phyloP scores from a whole-genome alignment of 164 flowering plant species.

The Hamamelis virginiana region DNA sequence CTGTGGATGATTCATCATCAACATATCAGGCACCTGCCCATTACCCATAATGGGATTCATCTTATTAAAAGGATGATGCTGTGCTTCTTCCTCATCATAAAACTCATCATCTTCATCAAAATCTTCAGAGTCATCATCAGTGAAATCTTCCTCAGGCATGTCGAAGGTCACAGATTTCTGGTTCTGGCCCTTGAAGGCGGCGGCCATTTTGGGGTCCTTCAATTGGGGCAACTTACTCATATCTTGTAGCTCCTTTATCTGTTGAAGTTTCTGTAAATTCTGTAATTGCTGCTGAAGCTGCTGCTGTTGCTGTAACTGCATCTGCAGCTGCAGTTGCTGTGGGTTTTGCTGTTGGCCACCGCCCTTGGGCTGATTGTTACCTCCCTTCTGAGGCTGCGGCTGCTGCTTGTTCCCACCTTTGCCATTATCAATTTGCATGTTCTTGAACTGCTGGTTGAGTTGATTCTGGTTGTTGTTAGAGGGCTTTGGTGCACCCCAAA shows the following conservation, averaged over 20 bases:
- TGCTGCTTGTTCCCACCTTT: constrained; percentile 37
- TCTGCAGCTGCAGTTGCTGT: constrained; percentile 22
- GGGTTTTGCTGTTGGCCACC: constrained; percentile 28
- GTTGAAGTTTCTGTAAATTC: constrained; percentile 55
- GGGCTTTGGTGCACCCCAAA: constrained; percentile 70
- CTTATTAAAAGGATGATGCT: constrained; percentile 31
- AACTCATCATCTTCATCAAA: constrained; percentile 36
- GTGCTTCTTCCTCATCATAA: constrained; percentile 52
- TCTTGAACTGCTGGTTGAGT: constrained; percentile 59
- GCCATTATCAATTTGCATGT: constrained; percentile 62
- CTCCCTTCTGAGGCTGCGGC: constrained; percentile 38
- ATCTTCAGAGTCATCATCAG: constrained; percentile 22
- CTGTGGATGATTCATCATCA: constrained; percentile 32
- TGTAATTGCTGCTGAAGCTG: constrained; percentile 44
- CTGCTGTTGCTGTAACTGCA: constrained; percentile 14
- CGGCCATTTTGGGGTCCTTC: constrained; percentile 54
- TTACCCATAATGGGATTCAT: constrained; percentile 43
- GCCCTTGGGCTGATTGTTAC: constrained; percentile 32
- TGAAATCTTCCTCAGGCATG: constrained; percentile 46
- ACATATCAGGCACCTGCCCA: constrained; percentile 28
- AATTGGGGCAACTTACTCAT: constrained; percentile 53
- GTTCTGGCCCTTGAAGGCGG: constrained; percentile 20
- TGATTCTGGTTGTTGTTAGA: constrained; percentile 47
- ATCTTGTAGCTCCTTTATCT: constrained; percentile 70
- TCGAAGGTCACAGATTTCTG: constrained; percentile 62